These are phyloP conservation scores for Torulaspora gathmanii DNA, from an alignment of 805 yeast species.

Conservation along the genomic window DNA sequence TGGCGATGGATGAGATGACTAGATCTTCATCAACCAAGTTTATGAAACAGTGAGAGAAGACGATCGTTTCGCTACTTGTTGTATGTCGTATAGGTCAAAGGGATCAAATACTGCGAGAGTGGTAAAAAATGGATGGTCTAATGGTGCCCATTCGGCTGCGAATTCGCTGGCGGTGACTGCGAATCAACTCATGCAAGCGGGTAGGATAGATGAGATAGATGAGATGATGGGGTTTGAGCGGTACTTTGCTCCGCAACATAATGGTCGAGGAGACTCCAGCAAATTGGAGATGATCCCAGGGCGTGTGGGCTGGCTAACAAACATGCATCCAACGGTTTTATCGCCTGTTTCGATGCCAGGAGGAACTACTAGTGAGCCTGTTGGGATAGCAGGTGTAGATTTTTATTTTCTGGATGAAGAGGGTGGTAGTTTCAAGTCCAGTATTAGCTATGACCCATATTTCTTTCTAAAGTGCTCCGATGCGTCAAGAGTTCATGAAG, in stretches of 20 bases:
- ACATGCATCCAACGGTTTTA: slow-evolving; percentile 84
- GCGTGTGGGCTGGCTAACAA: slow-evolving; percentile 77
- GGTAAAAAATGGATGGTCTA: slow-evolving; percentile 39
- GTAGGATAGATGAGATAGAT: slow-evolving; percentile 66
- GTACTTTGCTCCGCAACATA: slow-evolving; percentile 60
- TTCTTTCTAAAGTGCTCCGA: slow-evolving; percentile 60
- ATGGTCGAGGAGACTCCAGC: slow-evolving; percentile 16
- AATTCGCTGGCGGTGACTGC: slow-evolving; percentile 30
- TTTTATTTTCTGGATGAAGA: slow-evolving; percentile 92
- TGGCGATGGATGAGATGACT: slow-evolving; percentile 3
- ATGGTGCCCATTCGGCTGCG: slow-evolving; percentile 18
- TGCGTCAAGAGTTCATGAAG: slow-evolving; percentile 48
- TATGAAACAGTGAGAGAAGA: not conserved
- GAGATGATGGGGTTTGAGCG: slow-evolving; percentile 83
- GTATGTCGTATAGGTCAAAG: slow-evolving; percentile 32
- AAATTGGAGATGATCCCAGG: slow-evolving; percentile 25
- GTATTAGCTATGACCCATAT: slow-evolving; percentile 81
- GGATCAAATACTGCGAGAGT: slow-evolving; percentile 52
- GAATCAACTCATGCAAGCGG: slow-evolving; percentile 47
- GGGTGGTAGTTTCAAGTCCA: slow-evolving; percentile 91
- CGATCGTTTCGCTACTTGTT: not conserved
- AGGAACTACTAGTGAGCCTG: slow-evolving; percentile 15
- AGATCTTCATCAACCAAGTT: too few species aligned
- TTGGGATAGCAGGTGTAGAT: slow-evolving; percentile 83
- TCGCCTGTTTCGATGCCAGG: slow-evolving; percentile 42